Evolutionary conservation across 2,329 filamentous ascomycete species (phyloP).

Genomic region (Hymenoscyphus fructigenus): DNA sequence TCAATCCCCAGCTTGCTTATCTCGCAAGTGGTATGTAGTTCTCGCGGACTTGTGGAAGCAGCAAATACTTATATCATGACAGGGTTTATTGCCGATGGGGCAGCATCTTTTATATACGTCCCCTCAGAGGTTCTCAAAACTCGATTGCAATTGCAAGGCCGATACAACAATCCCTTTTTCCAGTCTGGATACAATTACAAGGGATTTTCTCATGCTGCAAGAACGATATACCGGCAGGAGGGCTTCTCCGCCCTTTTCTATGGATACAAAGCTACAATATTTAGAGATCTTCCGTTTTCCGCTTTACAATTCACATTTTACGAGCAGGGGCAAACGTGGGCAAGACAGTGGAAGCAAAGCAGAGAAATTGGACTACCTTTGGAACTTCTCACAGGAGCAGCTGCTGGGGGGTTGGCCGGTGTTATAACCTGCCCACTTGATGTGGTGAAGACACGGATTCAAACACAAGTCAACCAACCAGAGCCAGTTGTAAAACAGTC

Average conservation of each 20-base stretch:
- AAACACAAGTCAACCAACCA: slow-evolving; percentile 74
- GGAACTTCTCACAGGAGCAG: slow-evolving; percentile 85
- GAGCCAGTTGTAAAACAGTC: slow-evolving; percentile 29
- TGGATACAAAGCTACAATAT: slow-evolving; percentile 95
- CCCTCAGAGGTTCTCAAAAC: slow-evolving; percentile 98
- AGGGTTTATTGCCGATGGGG: slow-evolving; percentile 93
- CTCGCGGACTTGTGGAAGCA: neutral
- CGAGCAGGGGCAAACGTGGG: slow-evolving; percentile 85
- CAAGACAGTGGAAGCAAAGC: slow-evolving; percentile 73
- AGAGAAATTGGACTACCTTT: slow-evolving; percentile 81
- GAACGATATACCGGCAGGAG: slow-evolving; percentile 80
- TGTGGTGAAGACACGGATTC: slow-evolving; percentile 94
- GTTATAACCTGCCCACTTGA: slow-evolving; percentile 94
- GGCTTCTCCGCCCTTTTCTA: slow-evolving; percentile 86
- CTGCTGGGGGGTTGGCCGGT: slow-evolving; percentile 87
- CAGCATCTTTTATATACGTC: slow-evolving; percentile 90
- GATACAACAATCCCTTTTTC: slow-evolving; percentile 93
- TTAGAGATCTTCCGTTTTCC: slow-evolving; percentile 91
- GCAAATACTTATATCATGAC: slow-evolving; percentile 15
- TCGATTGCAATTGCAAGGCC: slow-evolving; percentile 90
- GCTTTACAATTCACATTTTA: slow-evolving; percentile 98
- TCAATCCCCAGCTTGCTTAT: slow-evolving; percentile 83
- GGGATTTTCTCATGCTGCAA: slow-evolving; percentile 77
- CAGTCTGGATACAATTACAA: slow-evolving; percentile 95
- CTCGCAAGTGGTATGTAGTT: slow-evolving; percentile 68